phyloP scores from a whole-genome alignment of 768 basidiomycete genomes.

The Podaxis mareebaensis region DNA sequence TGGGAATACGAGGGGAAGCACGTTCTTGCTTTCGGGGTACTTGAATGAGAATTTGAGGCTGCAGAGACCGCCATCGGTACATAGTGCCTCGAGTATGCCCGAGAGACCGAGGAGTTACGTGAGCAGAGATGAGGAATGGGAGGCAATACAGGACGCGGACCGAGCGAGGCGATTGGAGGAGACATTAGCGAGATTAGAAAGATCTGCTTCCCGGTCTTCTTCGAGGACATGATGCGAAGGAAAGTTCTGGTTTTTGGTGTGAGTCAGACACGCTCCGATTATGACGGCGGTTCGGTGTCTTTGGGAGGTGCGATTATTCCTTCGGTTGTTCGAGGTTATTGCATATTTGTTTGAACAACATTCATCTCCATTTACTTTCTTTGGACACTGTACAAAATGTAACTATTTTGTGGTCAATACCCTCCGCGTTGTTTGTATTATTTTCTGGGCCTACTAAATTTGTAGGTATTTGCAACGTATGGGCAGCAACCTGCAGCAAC shows the following conservation, averaged over 20 bases:
- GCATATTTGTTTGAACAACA: neutral
- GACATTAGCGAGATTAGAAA: slow-evolving; percentile 49
- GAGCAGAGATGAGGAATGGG: slow-evolving; percentile 58
- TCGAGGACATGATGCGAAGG: neutral
- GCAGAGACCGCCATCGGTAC: slow-evolving; percentile 43
- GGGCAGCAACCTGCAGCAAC: neutral
- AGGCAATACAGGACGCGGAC: slow-evolving; percentile 53
- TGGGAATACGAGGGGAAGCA: slow-evolving; percentile 72
- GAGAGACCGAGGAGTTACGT: slow-evolving; percentile 56
- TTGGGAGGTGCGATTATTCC: neutral
- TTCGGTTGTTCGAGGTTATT: neutral
- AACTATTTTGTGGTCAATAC: neutral
- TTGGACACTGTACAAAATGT: neutral
- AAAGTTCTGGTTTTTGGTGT: neutral
- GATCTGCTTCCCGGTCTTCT: slow-evolving; percentile 21
- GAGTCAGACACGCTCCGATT: neutral
- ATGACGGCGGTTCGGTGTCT: neutral
- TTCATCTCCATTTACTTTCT: neutral
- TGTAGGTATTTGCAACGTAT: neutral
- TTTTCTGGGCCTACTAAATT: neutral
- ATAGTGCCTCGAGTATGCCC: slow-evolving; percentile 27
- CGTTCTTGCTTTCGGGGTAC: slow-evolving; percentile 55
- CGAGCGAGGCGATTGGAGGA: slow-evolving; percentile 55
- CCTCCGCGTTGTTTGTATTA: neutral
- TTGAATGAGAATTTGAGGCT: slow-evolving; percentile 49